Evolutionary conservation across 2,329 filamentous ascomycete genomes (phyloP), one percentile per base, ranked within the genome.

Genomic region (Colletotrichum incanum): DNA sequence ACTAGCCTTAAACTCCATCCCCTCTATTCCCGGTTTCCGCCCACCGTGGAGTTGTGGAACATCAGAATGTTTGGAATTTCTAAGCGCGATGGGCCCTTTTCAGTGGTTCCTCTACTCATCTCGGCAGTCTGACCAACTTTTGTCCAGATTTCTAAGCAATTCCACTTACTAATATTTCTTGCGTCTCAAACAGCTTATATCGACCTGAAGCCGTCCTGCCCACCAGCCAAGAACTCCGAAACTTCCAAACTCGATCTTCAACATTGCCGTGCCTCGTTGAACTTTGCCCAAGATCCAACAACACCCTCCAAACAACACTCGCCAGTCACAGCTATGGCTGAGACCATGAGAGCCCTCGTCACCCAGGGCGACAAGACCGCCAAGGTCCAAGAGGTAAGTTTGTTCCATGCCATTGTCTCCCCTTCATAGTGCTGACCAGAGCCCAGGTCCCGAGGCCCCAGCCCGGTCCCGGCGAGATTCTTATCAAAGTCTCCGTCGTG

Each of bases 281-380:
- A 1, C 5, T 52, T 20, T 18, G 2, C 1, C 8, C 20, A 20
- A 2, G n/a, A 3, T 6, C 26, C 8, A 1, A 2, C 3, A 1
- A 23, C 14, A 5, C 26, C n/a, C 18, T n/a, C 9, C 37, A 41
- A 28, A 2, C 37, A n/a, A 6, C 37, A 31, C 2, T 18, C 26
- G 18, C 18, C 7, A 39, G 16, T 23, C 49, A 18, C 12, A 45
- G 31, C 2, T 16, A 72, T 70, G 70, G 12, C 59, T 16, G n/a
- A 28, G 28, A 65, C 65, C 14, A 73, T 73, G 49, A 71, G 43
- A 37, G 71, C 80, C 7, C 84, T 74, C 86, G 87, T 75, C n/a
- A 79, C 77, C 0, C 60, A 74, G 34, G 78, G 77, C 39, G 74
- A 74, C 58, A 66, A 78, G 43, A 78, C 77, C n/a, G 79, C 78